Evolutionary conservation across 495 filamentous ascomycete species (phyloP), one percentile per base, ranked within the genome.

Genomic region (Penicillium fimorum): DNA sequence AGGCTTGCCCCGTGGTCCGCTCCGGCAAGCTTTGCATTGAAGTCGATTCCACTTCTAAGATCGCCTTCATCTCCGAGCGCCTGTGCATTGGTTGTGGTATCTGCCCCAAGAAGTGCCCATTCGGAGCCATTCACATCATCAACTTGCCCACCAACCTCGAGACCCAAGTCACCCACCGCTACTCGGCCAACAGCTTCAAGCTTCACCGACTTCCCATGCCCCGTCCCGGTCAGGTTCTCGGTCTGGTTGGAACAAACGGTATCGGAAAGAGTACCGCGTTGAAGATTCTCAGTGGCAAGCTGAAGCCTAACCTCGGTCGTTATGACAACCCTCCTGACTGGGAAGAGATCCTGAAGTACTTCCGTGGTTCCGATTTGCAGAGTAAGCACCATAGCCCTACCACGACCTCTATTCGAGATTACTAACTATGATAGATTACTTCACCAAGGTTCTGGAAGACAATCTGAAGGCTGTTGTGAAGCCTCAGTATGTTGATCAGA

Each of bases 101-200:
- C 76, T 98, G 94, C 69, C 91, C 91, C 27, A 97, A 97, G 79
- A 96, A 97, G 74, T 97, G 94, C 74, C 94, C 94, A n/a, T 98
- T 98, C 73, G 89, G 90, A 64, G 94, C 95, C 55, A 98, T 98
- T 75, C 91, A 92, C 70, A 97, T 98, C 71, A 97, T 98, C 90
- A 97, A 97, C 77, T 76, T 98, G 75, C 94, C 95, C 53, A 97
- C 94, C 73, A 98, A 97, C 74, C 85, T 98, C 70, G 94, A 98
- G 73, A 92, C 86, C 55, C 88, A 97, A 67, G 92, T 98, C 63
- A 97, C 94, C 57, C 94, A 98, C 72, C 90, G 95, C 72, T 98
- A 98, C 75, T 93, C 92, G 12, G 93, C 94, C 63, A 98, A 98
- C 80, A 97, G 92, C 78, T 98, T 98, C 83, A 98, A 98, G 81